These are phyloP conservation scores for Lactarius sanguifluus DNA, from an alignment of 768 basidiomycete genomes.

Conservation along the genomic window DNA sequence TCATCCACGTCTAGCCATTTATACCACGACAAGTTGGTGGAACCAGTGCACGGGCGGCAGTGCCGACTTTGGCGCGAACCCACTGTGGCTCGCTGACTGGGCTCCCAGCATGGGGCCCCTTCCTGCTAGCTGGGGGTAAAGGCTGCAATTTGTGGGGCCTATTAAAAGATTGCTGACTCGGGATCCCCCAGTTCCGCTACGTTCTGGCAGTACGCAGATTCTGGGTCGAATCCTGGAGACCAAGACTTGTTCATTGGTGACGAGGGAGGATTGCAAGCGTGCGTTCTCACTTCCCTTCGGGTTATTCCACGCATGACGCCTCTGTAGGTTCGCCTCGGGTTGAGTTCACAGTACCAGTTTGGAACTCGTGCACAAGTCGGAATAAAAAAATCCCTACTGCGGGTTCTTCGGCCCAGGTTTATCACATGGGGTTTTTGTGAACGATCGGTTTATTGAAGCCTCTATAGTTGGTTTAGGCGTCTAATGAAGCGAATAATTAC, in stretches of 20 bases:
- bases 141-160: constrained; percentile 1
- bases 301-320: neutral
- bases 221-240: constrained; percentile 58
- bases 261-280: constrained; percentile 44
- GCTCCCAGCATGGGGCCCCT: constrained; percentile 52
- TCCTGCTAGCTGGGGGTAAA: constrained; percentile 57
- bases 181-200: constrained; percentile 43
- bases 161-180: neutral
- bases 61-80: constrained; percentile 49
- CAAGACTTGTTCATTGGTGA: constrained; percentile 59
- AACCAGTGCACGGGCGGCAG: constrained; percentile 62
- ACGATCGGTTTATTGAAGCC: constrained; percentile 4
- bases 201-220: constrained; percentile 63
- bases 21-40: constrained; percentile 71
- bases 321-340: constrained; percentile 2
- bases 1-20: constrained; percentile 46
- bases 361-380: neutral
- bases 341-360: neutral
- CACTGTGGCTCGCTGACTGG: constrained; percentile 62
- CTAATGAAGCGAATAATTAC: neutral
- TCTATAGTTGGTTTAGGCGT: neutral
- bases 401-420: neutral
- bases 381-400: neutral
- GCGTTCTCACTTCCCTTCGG: neutral
- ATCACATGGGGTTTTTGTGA: neutral